These are phyloP conservation scores for Pseudohyphozyma bogoriensis DNA, from an alignment of 768 basidiomycete genomes.

Conservation along the genomic window DNA sequence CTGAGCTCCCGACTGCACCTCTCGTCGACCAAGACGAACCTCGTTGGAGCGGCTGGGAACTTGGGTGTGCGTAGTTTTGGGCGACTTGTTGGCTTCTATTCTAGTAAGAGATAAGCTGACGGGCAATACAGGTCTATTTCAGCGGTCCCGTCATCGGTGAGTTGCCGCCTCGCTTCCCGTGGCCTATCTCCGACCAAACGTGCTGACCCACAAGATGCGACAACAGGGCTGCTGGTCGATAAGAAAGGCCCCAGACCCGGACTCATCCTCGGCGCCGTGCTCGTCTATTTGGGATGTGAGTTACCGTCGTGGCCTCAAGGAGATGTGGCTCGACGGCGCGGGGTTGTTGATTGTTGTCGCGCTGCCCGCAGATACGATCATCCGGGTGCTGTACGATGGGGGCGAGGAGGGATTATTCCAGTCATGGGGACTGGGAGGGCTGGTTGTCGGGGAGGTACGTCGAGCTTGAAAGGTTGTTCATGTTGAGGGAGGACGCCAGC, in stretches of 20 bases:
- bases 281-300: constrained; percentile 10
- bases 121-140: no score
- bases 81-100: no score
- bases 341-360: no score
- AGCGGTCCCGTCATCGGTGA: no score
- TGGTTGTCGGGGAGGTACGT: constrained; percentile 13
- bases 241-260: constrained; percentile 1
- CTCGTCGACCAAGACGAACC: constrained; percentile 15
- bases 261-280: background rate
- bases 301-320: no score
- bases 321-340: no score
- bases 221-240: constrained; percentile 19
- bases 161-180: no score
- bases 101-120: no score
- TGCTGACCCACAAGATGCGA: no score
- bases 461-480: background rate
- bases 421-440: background rate
- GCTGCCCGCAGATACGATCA: constrained; percentile 3
- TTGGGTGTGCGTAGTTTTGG: no score
- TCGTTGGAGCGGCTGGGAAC: constrained; percentile 4
- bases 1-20: constrained; percentile 7
- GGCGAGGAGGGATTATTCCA: constrained; percentile 10
- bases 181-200: no score
- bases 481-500: background rate
- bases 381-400: constrained; percentile 4